Conservation (phyloP, 176 grass and related monocot genomes). For the barley (Hordeum vulgare) region DNA sequence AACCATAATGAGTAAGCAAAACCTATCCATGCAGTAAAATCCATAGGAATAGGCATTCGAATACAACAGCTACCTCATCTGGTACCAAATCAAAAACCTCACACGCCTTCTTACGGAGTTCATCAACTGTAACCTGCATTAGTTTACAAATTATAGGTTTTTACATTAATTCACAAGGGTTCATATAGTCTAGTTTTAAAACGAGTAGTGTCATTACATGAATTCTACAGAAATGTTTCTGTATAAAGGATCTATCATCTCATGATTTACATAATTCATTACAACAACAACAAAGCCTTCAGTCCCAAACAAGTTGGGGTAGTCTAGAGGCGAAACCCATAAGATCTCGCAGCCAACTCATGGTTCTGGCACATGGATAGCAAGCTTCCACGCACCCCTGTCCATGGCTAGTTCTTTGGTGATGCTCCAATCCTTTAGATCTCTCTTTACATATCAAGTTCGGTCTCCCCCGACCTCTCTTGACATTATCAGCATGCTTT, state of each 20-base stretch:
- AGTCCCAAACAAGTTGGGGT: no score
- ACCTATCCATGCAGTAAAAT: slow-evolving; percentile 1
- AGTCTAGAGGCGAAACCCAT: no score
- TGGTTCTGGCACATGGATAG: no score
- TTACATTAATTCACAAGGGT: background rate
- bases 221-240: background rate
- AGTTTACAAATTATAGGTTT: background rate
- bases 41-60: background rate
- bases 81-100: slow-evolving; percentile 77
- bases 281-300: no score
- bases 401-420: no score
- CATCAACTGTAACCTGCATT: slow-evolving; percentile 76
- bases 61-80: slow-evolving; percentile 62
- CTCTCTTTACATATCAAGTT: no score
- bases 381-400: no score
- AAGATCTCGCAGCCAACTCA: no score
- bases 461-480: no score
- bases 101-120: slow-evolving; percentile 86
- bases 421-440: no score
- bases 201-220: background rate
- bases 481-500: no score
- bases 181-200: background rate
- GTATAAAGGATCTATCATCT: background rate
- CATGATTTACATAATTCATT: background rate
- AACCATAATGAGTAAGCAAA: slow-evolving; percentile 9